These are phyloP conservation scores for Tremella yokohamensis DNA, from an alignment of 768 basidiomycete genomes.

Conservation along the genomic window DNA sequence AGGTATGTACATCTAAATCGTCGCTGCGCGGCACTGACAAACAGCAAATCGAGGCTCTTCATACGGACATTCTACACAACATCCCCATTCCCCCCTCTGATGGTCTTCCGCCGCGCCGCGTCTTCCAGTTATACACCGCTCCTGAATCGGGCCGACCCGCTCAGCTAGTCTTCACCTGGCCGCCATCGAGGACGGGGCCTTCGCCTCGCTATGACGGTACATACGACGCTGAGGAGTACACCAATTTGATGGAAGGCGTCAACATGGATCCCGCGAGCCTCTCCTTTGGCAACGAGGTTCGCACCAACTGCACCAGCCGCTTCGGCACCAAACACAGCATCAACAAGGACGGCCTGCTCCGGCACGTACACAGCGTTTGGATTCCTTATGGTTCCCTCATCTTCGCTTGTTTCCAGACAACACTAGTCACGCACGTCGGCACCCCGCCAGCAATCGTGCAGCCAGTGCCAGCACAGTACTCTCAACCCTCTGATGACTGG, in stretches of 20 bases:
- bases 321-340: conserved; percentile 48
- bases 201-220: conserved; percentile 33
- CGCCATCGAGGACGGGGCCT: conserved; percentile 38
- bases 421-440: neutral
- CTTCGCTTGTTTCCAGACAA: conserved; percentile 50
- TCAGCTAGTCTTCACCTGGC: conserved; percentile 48
- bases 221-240: conserved; percentile 48
- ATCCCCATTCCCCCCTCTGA: conserved; percentile 17
- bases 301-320: conserved; percentile 49
- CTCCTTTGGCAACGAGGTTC: conserved; percentile 32
- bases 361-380: conserved; percentile 47
- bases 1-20: conserved; percentile 31
- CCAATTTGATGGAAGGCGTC: conserved; percentile 45
- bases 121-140: conserved; percentile 46
- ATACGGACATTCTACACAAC: conserved; percentile 31
- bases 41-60: conserved; percentile 47
- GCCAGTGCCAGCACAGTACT: too few relatives aligned
- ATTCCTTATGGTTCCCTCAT: conserved; percentile 49
- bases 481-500: conserved; percentile 1
- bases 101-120: conserved; percentile 39
- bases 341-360: conserved; percentile 44
- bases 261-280: conserved; percentile 43
- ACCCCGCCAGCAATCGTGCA: too few relatives aligned
- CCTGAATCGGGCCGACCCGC: conserved; percentile 25
- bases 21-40: neutral